A percentile compares a stretch with the other conserved stretches of the same genome.
phyloP scores from a whole-genome alignment of 768 basidiomycete genomes.

The Podaxis rugospora region DNA sequence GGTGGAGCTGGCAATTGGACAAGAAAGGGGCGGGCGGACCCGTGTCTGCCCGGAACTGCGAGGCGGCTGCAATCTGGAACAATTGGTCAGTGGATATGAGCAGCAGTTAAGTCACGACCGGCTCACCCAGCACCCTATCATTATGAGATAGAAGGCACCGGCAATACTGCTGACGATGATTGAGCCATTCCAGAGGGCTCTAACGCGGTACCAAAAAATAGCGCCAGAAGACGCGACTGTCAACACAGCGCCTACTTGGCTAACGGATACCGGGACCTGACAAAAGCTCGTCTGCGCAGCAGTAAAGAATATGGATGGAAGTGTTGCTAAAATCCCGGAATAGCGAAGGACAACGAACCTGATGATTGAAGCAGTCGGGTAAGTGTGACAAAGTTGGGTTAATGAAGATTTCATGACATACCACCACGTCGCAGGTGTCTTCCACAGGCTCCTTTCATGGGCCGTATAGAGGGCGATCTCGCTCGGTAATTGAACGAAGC shows the following conservation, averaged over 20 bases:
- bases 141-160: slow-evolving; percentile 1
- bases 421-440: slow-evolving; percentile 6
- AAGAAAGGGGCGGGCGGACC: background rate
- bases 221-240: slow-evolving; percentile 3
- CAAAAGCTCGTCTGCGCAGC: background rate
- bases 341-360: slow-evolving; percentile 7
- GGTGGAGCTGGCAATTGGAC: slow-evolving; percentile 3
- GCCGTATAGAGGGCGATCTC: slow-evolving; percentile 2
- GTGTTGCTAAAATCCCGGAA: slow-evolving; percentile 2
- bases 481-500: slow-evolving; percentile 3
- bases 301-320: slow-evolving; percentile 5
- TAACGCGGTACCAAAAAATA: slow-evolving; percentile 3
- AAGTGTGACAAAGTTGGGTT: background rate
- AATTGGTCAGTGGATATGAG: background rate
- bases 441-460: slow-evolving; percentile 1
- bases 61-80: background rate
- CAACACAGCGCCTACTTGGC: background rate
- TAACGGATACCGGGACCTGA: background rate
- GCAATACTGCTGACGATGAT: background rate
- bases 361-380: background rate
- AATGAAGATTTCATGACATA: background rate
- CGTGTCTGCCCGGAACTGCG: background rate
- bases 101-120: background rate
- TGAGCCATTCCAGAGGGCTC: slow-evolving; percentile 5
- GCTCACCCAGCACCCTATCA: slow-evolving; percentile 7